phyloP scores from a whole-genome alignment of 192 early-diverging fungal genomes.

The Backusella mclennaniae region DNA sequence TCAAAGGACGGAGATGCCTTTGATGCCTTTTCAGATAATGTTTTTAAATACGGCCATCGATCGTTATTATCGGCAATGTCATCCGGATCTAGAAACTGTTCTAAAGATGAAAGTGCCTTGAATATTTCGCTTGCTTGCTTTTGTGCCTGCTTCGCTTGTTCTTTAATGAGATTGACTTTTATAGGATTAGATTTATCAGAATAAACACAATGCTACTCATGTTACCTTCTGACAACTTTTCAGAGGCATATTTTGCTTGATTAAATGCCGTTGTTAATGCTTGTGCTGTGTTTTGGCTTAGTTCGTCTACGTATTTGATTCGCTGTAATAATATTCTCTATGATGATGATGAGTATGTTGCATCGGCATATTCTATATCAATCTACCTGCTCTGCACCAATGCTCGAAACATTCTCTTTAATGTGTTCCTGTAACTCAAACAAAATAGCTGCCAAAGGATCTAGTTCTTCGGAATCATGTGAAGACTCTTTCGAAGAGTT shows the following conservation, averaged over 20 bases:
- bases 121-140: neutral
- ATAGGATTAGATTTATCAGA: neutral
- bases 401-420: neutral
- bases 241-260: neutral
- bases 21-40: neutral
- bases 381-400: slow-evolving; percentile 1
- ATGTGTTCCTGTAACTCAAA: slow-evolving; percentile 5
- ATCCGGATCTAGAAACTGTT: neutral
- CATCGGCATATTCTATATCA: neutral
- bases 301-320: slow-evolving; percentile 7
- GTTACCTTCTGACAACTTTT: slow-evolving; percentile 7
- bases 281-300: neutral
- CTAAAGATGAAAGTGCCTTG: slow-evolving; percentile 6
- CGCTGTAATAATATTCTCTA: slow-evolving; percentile 9
- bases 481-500: neutral
- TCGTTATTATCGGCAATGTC: neutral
- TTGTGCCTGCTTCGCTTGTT: neutral
- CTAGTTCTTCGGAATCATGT: neutral
- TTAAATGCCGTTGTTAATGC: neutral
- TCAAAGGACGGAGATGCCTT: slow-evolving; percentile 2
- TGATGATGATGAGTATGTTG: neutral
- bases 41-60: neutral
- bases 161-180: neutral
- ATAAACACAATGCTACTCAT: neutral
- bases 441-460: neutral